Percentiles rank a stretch among this genome's conserved stretches.
These are phyloP conservation scores for Globisporangium cederbergense DNA, from an alignment of 352 stramenopile species.

Conservation along the genomic window DNA sequence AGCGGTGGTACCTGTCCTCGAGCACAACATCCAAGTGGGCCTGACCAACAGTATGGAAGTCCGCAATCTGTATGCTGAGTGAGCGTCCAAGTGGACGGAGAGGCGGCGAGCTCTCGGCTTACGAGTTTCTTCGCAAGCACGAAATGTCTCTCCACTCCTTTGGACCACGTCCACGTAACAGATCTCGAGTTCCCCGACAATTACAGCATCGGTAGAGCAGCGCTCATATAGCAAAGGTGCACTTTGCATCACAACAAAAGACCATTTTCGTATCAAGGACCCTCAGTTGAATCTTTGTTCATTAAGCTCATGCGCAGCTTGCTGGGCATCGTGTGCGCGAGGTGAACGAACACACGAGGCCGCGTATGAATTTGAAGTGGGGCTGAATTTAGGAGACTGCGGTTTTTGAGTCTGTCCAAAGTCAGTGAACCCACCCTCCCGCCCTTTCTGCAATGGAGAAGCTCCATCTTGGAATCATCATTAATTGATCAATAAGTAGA, in stretches of 20 bases:
- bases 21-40: not conserved
- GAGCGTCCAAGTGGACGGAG: conserved; percentile 7
- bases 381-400: no score
- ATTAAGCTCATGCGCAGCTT: no score
- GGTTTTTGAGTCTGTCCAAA: no score
- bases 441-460: no score
- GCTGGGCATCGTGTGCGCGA: no score
- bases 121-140: not conserved
- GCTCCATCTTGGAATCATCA: no score
- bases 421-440: no score
- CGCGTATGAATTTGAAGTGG: no score
- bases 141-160: not conserved
- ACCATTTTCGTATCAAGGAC: not conserved
- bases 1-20: not conserved
- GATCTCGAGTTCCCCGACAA: not conserved
- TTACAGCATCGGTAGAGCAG: not conserved
- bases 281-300: no score
- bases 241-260: not conserved
- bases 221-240: not conserved
- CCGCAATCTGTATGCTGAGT: not conserved
- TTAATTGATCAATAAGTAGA: no score
- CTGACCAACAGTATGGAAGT: not conserved
- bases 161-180: not conserved
- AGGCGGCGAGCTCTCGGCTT: not conserved
- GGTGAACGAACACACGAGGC: no score